Base-by-base conservation (phyloP, 1,284 basidiomycete genomes). In the Fomitopsis betulina region DNA sequence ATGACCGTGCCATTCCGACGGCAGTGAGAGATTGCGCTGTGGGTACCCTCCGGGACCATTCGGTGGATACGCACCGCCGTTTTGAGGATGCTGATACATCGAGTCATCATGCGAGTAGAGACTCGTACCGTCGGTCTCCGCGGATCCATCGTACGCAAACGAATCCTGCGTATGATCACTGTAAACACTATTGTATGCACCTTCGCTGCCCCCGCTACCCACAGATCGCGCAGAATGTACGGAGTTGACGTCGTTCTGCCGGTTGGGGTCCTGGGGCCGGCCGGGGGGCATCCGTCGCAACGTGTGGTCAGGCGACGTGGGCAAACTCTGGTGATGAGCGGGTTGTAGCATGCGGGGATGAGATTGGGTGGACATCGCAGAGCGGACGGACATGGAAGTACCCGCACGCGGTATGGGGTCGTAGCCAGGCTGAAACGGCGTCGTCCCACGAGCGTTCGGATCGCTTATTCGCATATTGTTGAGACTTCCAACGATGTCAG, bases 381-480 rank as follows among this genome's bases (percentile, higher is more conserved):
- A 72, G 52, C 72, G 74, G 62, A 77, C 71, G 23, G 83, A 84
- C 78, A 82, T 79, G 15, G 81, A 78, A 19, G 83, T 83, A 32
- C 78, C 75, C 19, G 78, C 73, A 32, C 81, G 76, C 49, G 76
- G 75, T n/a, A 68, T 55, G 15, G 65, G 68, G 12, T 71, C 69
- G 9, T 60, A 42, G n/a, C 63, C 60, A 30, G 59, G 59, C 42
- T 53, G 25, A 27, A 52, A 50, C n/a, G 53, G 58, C 27, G 57
- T 54, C 40, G 63, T 54, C 50, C 63, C 58, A 50, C 64, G 53
- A 33, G 67, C 60, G 47, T 69, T 42, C 38, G 76, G 72, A 58
- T 82, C 79, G 57, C 69, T 70, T 59, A 86, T 71, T 57, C 70
- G 73, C 65, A 87, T 72, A 52, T 75, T 72, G 52, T 74, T 73